Percentiles rank a stretch among this genome's conserved stretches.
Evolutionary conservation across 805 yeast species (phyloP).

Genomic region (Candida ovalis): DNA sequence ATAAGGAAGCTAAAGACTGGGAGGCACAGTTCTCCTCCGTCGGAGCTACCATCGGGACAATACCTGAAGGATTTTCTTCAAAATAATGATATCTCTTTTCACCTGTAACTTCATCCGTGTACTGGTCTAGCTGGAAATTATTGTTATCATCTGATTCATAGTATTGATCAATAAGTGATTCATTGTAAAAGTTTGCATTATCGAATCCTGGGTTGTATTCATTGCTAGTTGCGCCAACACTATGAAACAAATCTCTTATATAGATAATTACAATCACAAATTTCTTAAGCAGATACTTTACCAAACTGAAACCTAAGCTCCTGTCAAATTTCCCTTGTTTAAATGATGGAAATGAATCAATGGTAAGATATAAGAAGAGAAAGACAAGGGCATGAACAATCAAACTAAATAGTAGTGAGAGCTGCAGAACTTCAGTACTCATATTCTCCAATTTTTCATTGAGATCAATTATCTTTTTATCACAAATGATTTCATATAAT

Average conservation of each 20-base stretch:
- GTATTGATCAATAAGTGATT: slow-evolving; percentile 16
- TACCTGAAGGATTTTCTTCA: slow-evolving; percentile 1
- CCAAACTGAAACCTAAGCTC: no score
- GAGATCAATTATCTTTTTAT: slow-evolving; percentile 15
- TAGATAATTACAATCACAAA: no score
- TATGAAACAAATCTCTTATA: no score
- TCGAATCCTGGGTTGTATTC: no score
- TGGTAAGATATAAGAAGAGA: background rate
- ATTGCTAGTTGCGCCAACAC: no score
- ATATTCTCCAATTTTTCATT: slow-evolving; percentile 9
- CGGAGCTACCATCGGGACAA: no score
- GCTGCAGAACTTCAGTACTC: background rate
- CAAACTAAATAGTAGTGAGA: background rate
- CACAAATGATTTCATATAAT: slow-evolving; percentile 15
- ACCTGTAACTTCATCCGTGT: slow-evolving; percentile 21
- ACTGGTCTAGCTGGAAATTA: slow-evolving; percentile 8
- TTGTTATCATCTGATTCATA: slow-evolving; percentile 8
- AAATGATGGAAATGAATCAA: no score
- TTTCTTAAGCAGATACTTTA: no score
- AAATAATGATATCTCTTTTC: slow-evolving; percentile 9
- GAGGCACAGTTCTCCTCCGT: no score
- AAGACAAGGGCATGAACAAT: background rate
- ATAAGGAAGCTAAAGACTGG: no score
- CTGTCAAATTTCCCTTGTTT: no score
- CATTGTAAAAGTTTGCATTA: slow-evolving; percentile 10